A percentile compares a stretch with the other conserved stretches of the same genome.
These are phyloP conservation scores for Pythium rhizo-oryzae DNA, from an alignment of 352 stramenopile species.

Conservation along the genomic window DNA sequence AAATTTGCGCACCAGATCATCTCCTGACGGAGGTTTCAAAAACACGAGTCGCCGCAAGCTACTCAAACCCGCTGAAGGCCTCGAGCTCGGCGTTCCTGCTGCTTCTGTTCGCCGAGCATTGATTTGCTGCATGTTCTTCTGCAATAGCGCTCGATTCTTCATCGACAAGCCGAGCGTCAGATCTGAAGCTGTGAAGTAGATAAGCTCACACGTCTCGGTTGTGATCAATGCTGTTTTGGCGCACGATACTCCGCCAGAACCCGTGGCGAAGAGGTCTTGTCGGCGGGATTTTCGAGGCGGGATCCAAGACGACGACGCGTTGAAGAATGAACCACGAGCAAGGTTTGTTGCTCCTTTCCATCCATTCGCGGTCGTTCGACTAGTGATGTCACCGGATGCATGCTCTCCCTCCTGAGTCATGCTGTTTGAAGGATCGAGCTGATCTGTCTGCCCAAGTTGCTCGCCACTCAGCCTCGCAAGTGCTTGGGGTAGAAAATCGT, in stretches of 20 bases:
- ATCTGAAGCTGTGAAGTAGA: conserved; percentile 54
- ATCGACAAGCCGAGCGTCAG: conserved; percentile 38
- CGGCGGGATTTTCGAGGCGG: conserved; percentile 37
- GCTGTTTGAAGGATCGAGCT: background rate
- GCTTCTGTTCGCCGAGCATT: background rate
- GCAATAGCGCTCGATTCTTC: conserved; percentile 38
- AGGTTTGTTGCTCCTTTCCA: conserved; percentile 8
- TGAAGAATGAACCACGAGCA: conserved; percentile 48
- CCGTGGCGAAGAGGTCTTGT: conserved; percentile 17
- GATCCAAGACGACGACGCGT: conserved; percentile 58
- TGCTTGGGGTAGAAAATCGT: conserved; percentile 35
- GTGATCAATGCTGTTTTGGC: conserved; percentile 54
- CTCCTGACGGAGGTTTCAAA: conserved; percentile 15
- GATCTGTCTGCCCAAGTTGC: background rate
- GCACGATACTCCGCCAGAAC: conserved; percentile 31
- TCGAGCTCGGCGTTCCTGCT: background rate
- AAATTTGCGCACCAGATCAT: conserved; percentile 22
- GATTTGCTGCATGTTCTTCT: conserved; percentile 39
- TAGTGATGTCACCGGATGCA: background rate
- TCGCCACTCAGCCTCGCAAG: conserved; percentile 16
- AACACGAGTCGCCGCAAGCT: conserved; percentile 17
- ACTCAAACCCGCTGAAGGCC: background rate
- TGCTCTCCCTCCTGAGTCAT: background rate
- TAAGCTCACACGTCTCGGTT: conserved; percentile 40
- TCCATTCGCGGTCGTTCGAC: background rate